Base-by-base conservation (phyloP, 140 eudicot species). In the Erigeron philadelphicus region DNA sequence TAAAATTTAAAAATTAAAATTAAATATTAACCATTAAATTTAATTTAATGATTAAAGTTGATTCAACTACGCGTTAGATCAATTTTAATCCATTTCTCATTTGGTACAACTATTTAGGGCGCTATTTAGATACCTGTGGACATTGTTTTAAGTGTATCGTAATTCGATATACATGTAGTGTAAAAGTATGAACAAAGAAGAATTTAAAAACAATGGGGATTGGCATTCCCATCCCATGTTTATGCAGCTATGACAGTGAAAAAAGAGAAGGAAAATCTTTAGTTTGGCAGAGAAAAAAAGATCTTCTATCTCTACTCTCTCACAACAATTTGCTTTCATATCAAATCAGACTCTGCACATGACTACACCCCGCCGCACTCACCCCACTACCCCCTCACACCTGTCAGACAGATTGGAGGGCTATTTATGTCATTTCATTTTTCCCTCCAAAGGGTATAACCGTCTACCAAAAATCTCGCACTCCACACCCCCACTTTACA, bases 351-450 rank as follows among this genome's bases (percentile, higher is more conserved):
- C 55, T 15, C 65, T 45, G 69, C 75, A 76, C 76, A 76, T 76
- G 67, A 71, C 78, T 66, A 40, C 46, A 53, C 71, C 72, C 64
- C 81, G 81, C 81, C 78, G 81, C 78, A 77, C 78, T 72, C 81
- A 59, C 77, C 65, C 77, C 77, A 57, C 64, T 71, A 74, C 58
- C 76, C 66, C 60, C 40, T 21, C 44, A 54, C 64, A 47, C 31
- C 45, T 38, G 23, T 75, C 80, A 19, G 73, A 46, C 80, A 19
- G 73, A 46, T 18, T 57, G 71, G 45, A 18, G 38, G 76, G 77
- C 1, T 71, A 48, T 47, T 77, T 58, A 0, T 41, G 81, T 64
- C 77, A 16, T 77, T 64, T 77, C 10, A 0, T 1, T 8, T n/a
- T 16, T 9, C 53, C 11, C 31, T 21, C 41, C 0, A 11, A 41